These are phyloP conservation scores for Pilatotrama ljubarskyi DNA, from an alignment of 768 basidiomycete genomes.

Conservation along the genomic window DNA sequence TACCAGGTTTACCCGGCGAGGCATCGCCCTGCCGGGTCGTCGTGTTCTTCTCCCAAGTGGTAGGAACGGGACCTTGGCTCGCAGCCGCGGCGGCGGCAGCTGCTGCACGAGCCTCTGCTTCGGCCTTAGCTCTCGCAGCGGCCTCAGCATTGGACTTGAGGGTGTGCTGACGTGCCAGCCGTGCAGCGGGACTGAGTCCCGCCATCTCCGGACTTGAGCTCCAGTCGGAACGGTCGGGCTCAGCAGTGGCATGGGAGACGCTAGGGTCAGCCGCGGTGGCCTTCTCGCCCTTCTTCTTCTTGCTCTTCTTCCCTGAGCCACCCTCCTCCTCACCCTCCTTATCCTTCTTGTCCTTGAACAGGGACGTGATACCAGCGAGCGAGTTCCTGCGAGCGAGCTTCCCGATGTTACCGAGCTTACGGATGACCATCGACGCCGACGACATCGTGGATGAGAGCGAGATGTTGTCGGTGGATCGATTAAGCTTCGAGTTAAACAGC, in stretches of 20 bases:
- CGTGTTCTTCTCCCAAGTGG: conserved; percentile 85
- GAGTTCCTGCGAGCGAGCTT: conserved; percentile 88
- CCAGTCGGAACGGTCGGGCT: conserved; percentile 79
- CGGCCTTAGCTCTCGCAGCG: conserved; percentile 62
- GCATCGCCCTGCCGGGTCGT: conserved; percentile 51
- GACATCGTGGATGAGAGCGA: conserved; percentile 93
- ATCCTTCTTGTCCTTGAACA: conserved; percentile 85
- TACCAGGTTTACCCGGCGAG: conserved; percentile 43
- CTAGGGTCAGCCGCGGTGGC: conserved; percentile 64
- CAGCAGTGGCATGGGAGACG: conserved; percentile 81
- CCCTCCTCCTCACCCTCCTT: conserved; percentile 40
- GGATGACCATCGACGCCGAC: conserved; percentile 93
- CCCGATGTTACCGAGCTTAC: conserved; percentile 90
- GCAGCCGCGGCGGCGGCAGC: conserved; percentile 36
- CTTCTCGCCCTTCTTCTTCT: conserved; percentile 57
- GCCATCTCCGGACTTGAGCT: conserved; percentile 55
- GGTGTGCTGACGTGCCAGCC: conserved; percentile 88
- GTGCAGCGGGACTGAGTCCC: conserved; percentile 87
- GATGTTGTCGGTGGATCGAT: conserved; percentile 92
- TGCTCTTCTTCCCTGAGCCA: conserved; percentile 51
- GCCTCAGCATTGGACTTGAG: conserved; percentile 84
- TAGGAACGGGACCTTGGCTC: conserved; percentile 41
- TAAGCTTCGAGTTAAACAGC: conserved; percentile 86
- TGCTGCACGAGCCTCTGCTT: conserved; percentile 52
- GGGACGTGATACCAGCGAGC: conserved; percentile 84